These are phyloP conservation scores for Yarrowia sp. DNA, from an alignment of 805 yeast species.

Conservation along the genomic window DNA sequence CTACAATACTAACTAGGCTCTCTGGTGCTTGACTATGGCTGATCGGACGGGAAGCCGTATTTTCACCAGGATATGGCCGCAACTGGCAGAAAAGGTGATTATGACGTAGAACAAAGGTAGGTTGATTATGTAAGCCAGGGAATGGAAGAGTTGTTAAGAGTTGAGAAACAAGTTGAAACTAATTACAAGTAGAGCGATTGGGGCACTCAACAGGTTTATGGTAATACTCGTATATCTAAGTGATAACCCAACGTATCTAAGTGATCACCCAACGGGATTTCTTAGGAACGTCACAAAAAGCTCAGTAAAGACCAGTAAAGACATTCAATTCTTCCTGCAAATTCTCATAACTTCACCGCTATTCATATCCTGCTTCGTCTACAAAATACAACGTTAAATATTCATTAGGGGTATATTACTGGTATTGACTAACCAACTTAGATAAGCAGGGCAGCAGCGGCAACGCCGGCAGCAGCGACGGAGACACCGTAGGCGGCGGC, in stretches of 20 bases:
- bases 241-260: too few species aligned
- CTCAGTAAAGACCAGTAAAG: too few species aligned
- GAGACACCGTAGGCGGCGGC: constrained; percentile 32
- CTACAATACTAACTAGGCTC: constrained; percentile 32
- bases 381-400: not conserved
- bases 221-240: too few species aligned
- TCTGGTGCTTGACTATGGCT: constrained; percentile 35
- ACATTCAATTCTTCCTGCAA: too few species aligned
- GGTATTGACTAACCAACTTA: not conserved
- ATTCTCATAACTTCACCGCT: too few species aligned
- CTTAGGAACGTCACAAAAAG: too few species aligned
- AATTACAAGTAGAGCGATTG: not conserved
- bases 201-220: not conserved
- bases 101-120: not conserved
- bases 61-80: constrained; percentile 32
- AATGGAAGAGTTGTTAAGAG: too few species aligned
- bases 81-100: not conserved
- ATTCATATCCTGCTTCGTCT: not conserved
- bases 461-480: constrained; percentile 29
- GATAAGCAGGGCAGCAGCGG: constrained; percentile 35
- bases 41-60: constrained; percentile 35
- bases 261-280: too few species aligned
- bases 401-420: not conserved
- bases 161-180: not conserved
- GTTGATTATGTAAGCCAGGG: too few species aligned